phyloP scores from a whole-genome alignment of 1,139 yeast species.

The Magnusiomyces paraingens region DNA sequence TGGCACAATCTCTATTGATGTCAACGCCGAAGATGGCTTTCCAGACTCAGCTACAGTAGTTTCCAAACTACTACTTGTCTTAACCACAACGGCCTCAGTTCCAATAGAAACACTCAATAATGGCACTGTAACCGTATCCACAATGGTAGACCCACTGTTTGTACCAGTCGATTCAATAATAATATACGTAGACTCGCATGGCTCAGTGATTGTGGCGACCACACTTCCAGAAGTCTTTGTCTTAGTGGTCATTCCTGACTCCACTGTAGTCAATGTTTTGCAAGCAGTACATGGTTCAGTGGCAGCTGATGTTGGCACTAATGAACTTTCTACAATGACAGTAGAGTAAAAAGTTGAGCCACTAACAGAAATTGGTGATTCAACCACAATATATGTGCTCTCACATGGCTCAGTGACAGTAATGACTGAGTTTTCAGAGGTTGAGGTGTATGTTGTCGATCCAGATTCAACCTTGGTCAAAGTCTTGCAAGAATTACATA shows the following conservation, averaged over 20 bases:
- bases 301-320: neutral
- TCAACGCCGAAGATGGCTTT: too few relatives aligned
- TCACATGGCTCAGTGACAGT: slow-evolving; percentile 1
- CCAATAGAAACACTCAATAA: too few relatives aligned
- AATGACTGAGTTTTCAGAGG: neutral
- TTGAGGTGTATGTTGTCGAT: neutral
- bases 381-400: neutral
- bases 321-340: neutral
- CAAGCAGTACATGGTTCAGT: neutral
- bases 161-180: too few relatives aligned
- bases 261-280: neutral
- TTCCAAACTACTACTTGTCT: too few relatives aligned
- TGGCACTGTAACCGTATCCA: too few relatives aligned
- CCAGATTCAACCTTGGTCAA: neutral
- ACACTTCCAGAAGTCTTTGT: neutral
- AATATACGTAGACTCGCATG: neutral
- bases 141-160: too few relatives aligned
- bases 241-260: neutral
- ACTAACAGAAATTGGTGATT: neutral
- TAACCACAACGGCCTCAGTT: too few relatives aligned
- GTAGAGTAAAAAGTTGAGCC: neutral
- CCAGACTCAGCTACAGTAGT: too few relatives aligned
- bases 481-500: neutral
- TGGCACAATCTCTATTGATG: too few relatives aligned
- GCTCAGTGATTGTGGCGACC: neutral